phyloP scores from a whole-genome alignment of 176 grass and related monocot species.

The Phoenix dactylifera region DNA sequence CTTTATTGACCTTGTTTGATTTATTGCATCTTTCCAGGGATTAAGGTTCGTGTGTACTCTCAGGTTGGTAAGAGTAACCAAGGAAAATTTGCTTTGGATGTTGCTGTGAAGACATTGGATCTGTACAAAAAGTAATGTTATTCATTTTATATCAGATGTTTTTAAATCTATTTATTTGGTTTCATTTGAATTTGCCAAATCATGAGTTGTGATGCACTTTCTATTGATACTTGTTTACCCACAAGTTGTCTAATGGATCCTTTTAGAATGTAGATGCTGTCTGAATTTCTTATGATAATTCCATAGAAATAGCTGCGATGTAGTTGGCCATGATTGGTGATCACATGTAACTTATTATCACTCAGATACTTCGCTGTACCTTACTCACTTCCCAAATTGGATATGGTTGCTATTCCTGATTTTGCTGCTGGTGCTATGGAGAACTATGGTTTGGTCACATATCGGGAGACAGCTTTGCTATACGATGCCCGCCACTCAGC shows the following conservation, averaged over 20 bases:
- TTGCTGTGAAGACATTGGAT: constrained; percentile 89
- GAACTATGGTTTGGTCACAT: constrained; percentile 93
- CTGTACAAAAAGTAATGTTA: constrained; percentile 78
- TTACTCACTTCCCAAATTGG: constrained; percentile 86
- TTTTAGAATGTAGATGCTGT: too few relatives aligned
- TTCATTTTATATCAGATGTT: constrained; percentile 4
- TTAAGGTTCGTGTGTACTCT: constrained; percentile 71
- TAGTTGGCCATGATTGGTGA: not conserved
- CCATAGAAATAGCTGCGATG: too few relatives aligned
- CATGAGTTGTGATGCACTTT: too few relatives aligned
- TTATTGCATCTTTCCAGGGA: constrained; percentile 29
- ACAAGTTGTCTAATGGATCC: too few relatives aligned
- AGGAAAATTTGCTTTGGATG: constrained; percentile 90
- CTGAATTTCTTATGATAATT: too few relatives aligned
- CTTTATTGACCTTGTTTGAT: constrained; percentile 1
- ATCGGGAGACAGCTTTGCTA: constrained; percentile 73
- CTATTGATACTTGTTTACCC: too few relatives aligned
- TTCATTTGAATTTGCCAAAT: too few relatives aligned
- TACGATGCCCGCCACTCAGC: constrained; percentile 81
- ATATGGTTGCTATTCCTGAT: constrained; percentile 96
- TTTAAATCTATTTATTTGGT: too few relatives aligned
- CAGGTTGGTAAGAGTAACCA: constrained; percentile 84
- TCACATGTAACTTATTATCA: constrained; percentile 7
- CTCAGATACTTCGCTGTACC: constrained; percentile 79
- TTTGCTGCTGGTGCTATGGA: constrained; percentile 83